phyloP scores from a whole-genome alignment of 352 stramenopile genomes.

The Phytophthora nicotianae region DNA sequence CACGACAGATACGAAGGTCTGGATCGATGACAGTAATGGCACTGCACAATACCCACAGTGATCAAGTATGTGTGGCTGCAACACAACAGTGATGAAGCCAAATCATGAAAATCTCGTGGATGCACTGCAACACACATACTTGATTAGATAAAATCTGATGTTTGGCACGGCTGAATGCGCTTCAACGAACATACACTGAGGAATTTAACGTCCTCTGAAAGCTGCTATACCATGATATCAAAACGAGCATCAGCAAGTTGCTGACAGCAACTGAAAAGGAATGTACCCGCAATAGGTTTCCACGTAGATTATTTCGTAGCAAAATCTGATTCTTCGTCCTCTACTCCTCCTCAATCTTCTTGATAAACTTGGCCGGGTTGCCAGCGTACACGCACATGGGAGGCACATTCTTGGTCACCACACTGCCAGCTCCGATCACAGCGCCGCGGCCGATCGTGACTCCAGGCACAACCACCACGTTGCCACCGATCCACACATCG shows the following conservation, averaged over 20 bases:
- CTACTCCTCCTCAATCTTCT: slow-evolving; percentile 50
- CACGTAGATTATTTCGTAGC: background rate
- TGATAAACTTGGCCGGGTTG: slow-evolving; percentile 83
- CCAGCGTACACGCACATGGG: slow-evolving; percentile 68
- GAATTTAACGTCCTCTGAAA: too few species aligned
- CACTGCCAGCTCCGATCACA: slow-evolving; percentile 77
- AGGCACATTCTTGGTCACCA: slow-evolving; percentile 86
- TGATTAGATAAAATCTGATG: background rate
- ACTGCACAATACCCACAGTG: background rate
- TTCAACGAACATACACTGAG: too few species aligned
- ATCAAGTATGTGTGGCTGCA: background rate
- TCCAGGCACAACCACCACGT: slow-evolving; percentile 66
- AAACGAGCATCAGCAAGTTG: too few species aligned
- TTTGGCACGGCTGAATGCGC: too few species aligned
- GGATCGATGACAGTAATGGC: too few species aligned
- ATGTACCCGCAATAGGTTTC: background rate
- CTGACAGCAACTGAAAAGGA: background rate
- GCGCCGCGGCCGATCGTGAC: slow-evolving; percentile 68
- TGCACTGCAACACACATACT: background rate
- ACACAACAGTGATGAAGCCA: background rate
- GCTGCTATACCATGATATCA: too few species aligned
- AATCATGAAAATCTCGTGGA: background rate
- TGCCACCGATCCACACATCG: slow-evolving; percentile 87
- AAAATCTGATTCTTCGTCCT: background rate
- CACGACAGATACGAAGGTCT: background rate